Evolutionary conservation across 2,329 filamentous ascomycete species (phyloP), one percentile per base, ranked within the genome.

Genomic region (Talaromyces albobiverticillius): DNA sequence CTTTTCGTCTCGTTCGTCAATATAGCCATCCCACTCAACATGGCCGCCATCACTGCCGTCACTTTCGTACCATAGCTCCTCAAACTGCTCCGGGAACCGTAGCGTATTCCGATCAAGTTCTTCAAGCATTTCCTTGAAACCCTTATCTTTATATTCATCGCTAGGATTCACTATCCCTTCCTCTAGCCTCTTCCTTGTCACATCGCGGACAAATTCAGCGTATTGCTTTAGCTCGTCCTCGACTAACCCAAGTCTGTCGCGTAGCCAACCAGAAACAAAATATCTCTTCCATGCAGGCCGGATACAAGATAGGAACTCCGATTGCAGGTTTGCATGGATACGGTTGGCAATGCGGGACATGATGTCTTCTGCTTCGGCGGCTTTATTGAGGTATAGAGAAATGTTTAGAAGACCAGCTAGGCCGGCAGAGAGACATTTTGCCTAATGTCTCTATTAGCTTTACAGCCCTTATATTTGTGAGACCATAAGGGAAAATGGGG

Each of bases 331-430:
- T 14, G 46, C 52, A 43, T 54, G 38, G 16, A 54, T 46, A 22
- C 52, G 52, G 22, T 16, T 9, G 14, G 46, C 38, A 50, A 54
- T 54, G 52, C 46, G 46, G 50, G 38, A 7, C 31, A 54, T 54
- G 38, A 54, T 40, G 2, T 50, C 45, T 29, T 54, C 46, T 13
- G 46, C 46, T 40, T 36, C 31, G 14, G n/a, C 18, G 11, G 38
- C 20, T 40, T 50, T 54, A n/a, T 50, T 36, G 3, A 54, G 46
- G 23, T 36, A 18, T n/a, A 54, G 32, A 36, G 22, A 38, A 14
- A 54, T 48, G 14, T 25, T 50, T 3, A 54, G 22, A 36, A 54
- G 46, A 3, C 29, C 46, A n/a, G 29, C 23, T 26, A 54, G 46
- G 23, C 22, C n/a, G 14, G 7, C 8, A 11, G 52, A 54, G 8